These are phyloP conservation scores for Phytophthora chlamydospora DNA, from an alignment of 352 stramenopile species.

Conservation along the genomic window DNA sequence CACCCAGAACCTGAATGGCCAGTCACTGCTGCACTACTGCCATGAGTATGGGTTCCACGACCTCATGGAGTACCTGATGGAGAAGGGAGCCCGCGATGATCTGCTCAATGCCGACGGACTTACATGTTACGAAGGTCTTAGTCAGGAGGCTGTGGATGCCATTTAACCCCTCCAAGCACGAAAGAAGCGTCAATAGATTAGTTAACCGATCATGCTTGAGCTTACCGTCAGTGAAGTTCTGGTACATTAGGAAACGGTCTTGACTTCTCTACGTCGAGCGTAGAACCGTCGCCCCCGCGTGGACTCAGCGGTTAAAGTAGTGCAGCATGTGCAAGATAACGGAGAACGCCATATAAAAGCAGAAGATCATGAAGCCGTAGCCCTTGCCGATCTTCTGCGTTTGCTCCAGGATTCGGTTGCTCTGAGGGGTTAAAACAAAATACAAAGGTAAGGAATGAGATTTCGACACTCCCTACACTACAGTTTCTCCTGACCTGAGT, in stretches of 20 bases:
- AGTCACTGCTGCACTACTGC: conserved; percentile 94
- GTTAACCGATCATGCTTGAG: neutral
- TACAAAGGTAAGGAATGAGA: neutral
- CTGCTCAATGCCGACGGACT: conserved; percentile 93
- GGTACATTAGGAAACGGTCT: neutral
- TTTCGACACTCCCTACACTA: neutral
- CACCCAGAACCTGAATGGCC: conserved; percentile 92
- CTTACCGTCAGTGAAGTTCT: neutral
- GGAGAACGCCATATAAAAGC: conserved; percentile 78
- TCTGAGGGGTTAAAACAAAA: conserved; percentile 41
- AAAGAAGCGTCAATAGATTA: conserved; percentile 15
- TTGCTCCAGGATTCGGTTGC: conserved; percentile 78
- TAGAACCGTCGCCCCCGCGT: neutral
- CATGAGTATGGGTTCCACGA: conserved; percentile 95
- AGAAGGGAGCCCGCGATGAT: conserved; percentile 94
- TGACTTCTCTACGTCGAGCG: neutral
- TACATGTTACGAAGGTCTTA: conserved; percentile 95
- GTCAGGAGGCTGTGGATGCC: conserved; percentile 80
- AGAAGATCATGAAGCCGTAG: conserved; percentile 90
- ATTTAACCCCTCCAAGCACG: conserved; percentile 39
- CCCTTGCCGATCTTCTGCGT: conserved; percentile 75
- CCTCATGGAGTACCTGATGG: conserved; percentile 94
- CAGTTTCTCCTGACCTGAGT: conserved; percentile 48
- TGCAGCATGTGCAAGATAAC: conserved; percentile 78
- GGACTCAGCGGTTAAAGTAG: conserved; percentile 78